phyloP scores from a whole-genome alignment of 352 stramenopile species.

The Hyphochytrium catenoides region DNA sequence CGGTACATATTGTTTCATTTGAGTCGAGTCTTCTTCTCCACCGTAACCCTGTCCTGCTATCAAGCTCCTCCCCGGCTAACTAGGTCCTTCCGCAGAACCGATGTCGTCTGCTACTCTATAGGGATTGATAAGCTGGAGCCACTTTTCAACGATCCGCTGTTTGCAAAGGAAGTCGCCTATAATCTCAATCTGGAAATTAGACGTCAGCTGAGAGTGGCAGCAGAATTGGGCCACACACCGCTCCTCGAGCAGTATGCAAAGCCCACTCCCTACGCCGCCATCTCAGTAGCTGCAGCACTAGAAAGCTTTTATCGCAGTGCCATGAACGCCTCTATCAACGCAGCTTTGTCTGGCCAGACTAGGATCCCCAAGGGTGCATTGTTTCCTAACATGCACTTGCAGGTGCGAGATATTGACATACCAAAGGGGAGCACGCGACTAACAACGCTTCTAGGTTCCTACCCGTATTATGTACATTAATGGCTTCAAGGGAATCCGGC shows the following conservation, averaged over 20 bases:
- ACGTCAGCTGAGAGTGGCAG: constrained; percentile 25
- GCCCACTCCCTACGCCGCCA: constrained; percentile 63
- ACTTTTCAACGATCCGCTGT: constrained; percentile 35
- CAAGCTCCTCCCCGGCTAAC: no score
- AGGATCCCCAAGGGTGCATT: constrained; percentile 41
- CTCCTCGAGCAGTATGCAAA: constrained; percentile 70
- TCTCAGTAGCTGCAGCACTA: constrained; percentile 64
- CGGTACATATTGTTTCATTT: no score
- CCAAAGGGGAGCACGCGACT: no score
- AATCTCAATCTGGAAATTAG: constrained; percentile 64
- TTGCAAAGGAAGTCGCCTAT: constrained; percentile 56
- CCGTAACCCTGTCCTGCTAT: no score
- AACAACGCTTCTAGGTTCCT: no score
- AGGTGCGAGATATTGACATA: no score
- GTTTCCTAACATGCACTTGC: constrained; percentile 80
- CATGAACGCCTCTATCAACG: constrained; percentile 75
- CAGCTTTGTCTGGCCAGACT: constrained; percentile 42
- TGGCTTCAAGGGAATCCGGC: constrained; percentile 70
- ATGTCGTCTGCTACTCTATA: constrained; percentile 45
- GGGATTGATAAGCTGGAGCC: constrained; percentile 31
- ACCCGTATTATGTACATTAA: constrained; percentile 77
- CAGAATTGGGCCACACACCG: constrained; percentile 40
- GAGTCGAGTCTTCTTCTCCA: no score
- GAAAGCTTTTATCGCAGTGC: constrained; percentile 75
- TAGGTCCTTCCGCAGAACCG: constrained; percentile 42